Evolutionary conservation across 1,139 yeast genomes (phyloP), one percentile per base, ranked within the genome.

Genomic region (Scheffersomyces illinoinensis): DNA sequence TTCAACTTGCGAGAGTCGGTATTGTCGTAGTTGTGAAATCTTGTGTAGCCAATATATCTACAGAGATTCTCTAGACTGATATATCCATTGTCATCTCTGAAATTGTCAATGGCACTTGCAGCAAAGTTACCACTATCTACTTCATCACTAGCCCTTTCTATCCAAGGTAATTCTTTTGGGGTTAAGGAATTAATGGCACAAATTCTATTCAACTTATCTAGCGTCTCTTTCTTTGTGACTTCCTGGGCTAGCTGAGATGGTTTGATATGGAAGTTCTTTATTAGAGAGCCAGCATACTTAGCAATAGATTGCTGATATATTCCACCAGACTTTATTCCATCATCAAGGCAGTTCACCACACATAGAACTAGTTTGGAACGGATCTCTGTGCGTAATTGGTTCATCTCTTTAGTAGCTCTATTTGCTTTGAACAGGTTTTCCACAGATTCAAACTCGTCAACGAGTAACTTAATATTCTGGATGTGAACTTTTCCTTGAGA

Each of bases 51-150:
- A 12, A 76, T 71, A 57, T 71, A 74, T 1, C 58, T 24, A 57
- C 77, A 72, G 12, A 75, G 58, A 1, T 60, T 61, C 0, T 63
- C 61, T 52, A 67, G 70, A 43, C 67, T 67, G 17, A 72, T 54
- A 26, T 66, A 63, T 4, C 73, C 73, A 51, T 64, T 63, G 8
- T 60, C 61, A 52, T 68, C 67, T 54, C 61, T 62, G 49, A 62
- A 69, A 1, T 56, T 23, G 2, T 64, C 68, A 6, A 73, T 65
- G 4, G 43, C 43, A 33, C 43, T 33, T 14, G 17, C 43, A 5
- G 43, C 43, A 33, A 33, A 33, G 17, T 33, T 33, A 4, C 17
- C 43, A 8, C 17, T 33, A 2, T 33, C 43, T 5, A 33, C 10
- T 3, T 33, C 43, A 12, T 2, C 43, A 33, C 43, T 33, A 33